Evolutionary conservation across 257 asterid genomes (phyloP).

Genomic region (Solanum sejunctum): DNA sequence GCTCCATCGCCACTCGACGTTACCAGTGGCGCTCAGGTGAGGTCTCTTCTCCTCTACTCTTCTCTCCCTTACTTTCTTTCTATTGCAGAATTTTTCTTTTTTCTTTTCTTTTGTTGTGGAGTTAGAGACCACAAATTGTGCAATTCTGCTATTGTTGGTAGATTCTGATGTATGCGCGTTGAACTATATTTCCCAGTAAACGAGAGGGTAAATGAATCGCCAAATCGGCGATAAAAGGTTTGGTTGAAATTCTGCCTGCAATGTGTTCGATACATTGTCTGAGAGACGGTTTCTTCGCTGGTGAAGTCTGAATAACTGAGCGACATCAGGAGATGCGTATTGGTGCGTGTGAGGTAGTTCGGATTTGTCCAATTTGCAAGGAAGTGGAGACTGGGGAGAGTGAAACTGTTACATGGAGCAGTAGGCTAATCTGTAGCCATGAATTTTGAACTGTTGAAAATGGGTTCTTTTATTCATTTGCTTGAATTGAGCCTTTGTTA

Average conservation of each 20-base stretch:
- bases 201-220: neutral
- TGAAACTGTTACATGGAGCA: neutral
- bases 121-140: neutral
- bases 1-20: neutral
- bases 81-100: neutral
- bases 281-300: accelerated
- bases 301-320: neutral
- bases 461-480: neutral
- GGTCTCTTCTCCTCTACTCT: neutral
- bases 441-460: neutral
- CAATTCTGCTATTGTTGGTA: neutral
- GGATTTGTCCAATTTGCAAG: neutral
- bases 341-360: neutral
- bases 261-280: neutral
- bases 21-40: neutral
- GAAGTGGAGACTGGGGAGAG: neutral
- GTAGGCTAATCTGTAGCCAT: neutral
- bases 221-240: neutral
- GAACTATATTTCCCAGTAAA: neutral
- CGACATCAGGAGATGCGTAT: neutral
- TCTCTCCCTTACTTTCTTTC: neutral
- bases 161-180: neutral
- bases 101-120: neutral
- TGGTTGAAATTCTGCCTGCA: neutral
- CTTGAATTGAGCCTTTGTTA: neutral